These are phyloP conservation scores for Eragrostis nindensis DNA, from an alignment of 176 grass and related monocot genomes.

Conservation along the genomic window DNA sequence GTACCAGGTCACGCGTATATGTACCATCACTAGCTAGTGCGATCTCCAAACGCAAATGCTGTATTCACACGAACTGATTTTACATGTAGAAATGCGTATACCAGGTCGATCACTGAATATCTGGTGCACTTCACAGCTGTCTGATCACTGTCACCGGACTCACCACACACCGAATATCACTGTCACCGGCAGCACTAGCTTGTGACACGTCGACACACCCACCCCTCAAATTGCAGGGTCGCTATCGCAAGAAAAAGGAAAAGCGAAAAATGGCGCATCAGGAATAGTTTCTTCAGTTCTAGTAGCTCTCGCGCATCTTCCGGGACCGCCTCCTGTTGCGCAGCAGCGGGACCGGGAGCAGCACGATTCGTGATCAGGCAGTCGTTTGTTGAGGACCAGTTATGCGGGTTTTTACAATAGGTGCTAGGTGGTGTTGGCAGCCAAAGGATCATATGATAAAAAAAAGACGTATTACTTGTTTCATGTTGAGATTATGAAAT, in stretches of 20 bases:
- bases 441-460: no score
- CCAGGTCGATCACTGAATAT: neutral
- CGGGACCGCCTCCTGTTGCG: neutral
- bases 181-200: neutral
- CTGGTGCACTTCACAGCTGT: neutral
- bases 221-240: constrained; percentile 17
- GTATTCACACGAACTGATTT: neutral
- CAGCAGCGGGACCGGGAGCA: no score
- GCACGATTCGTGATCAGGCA: no score
- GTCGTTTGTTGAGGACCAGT: no score
- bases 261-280: neutral
- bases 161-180: neutral
- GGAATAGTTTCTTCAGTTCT: neutral
- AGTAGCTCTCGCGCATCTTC: neutral
- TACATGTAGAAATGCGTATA: neutral
- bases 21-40: neutral
- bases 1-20: neutral
- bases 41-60: neutral
- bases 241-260: neutral
- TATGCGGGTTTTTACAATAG: no score
- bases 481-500: no score
- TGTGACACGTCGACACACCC: neutral
- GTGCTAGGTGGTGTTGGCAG: no score
- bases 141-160: neutral
- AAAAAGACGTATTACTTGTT: no score